Conservation (phyloP, 2,329 filamentous ascomycete genomes). For the Nemania serpens region DNA sequence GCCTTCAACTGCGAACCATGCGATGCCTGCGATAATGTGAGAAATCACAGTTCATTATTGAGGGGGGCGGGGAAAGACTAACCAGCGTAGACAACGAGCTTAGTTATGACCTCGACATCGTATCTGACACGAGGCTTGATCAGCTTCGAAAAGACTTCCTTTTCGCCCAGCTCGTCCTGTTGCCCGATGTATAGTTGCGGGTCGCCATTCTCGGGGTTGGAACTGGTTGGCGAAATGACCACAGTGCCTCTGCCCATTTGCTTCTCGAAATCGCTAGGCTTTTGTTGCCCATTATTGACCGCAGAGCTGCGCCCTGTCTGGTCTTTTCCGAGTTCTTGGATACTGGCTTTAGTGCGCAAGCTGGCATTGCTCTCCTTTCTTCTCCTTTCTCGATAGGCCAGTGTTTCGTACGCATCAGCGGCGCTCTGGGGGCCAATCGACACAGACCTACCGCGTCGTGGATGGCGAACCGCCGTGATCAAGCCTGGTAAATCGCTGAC, state of each 20-base stretch:
- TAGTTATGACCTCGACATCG: constrained; percentile 98
- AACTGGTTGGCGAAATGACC: constrained; percentile 42
- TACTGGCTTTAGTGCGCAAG: constrained; percentile 50
- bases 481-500: constrained; percentile 86
- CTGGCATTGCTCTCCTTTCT: constrained; percentile 59
- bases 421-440: constrained; percentile 94
- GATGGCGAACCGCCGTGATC: constrained; percentile 79
- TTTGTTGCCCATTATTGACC: constrained; percentile 31
- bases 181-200: constrained; percentile 47
- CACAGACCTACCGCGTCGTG: constrained; percentile 76
- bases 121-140: constrained; percentile 89
- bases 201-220: constrained; percentile 43
- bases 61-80: constrained; percentile 42
- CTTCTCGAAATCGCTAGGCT: constrained; percentile 66
- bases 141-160: constrained; percentile 81
- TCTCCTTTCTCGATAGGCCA: constrained; percentile 80
- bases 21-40: constrained; percentile 36
- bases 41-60: neutral
- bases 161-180: constrained; percentile 64
- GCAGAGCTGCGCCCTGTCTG: constrained; percentile 33
- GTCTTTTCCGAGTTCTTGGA: constrained; percentile 47
- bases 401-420: constrained; percentile 92
- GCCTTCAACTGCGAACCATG: constrained; percentile 47
- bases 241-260: constrained; percentile 73
- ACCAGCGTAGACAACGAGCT: constrained; percentile 93